These are phyloP conservation scores for Fusarium multiceps DNA, from an alignment of 2,329 filamentous ascomycete genomes.

Conservation along the genomic window DNA sequence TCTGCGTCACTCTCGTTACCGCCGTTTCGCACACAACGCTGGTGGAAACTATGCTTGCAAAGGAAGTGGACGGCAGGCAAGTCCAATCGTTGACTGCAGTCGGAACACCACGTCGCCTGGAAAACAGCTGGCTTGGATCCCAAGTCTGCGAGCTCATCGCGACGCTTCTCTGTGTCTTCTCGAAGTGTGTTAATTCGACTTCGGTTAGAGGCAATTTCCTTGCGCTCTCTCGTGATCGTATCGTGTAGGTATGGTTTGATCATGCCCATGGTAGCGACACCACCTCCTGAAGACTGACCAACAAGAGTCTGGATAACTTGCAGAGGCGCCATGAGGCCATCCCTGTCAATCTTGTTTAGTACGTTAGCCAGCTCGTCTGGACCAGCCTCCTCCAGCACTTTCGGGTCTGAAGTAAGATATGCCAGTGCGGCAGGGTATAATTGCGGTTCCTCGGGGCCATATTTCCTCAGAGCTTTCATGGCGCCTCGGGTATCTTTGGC, in stretches of 20 bases:
- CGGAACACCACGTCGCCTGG: constrained; percentile 87
- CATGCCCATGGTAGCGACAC: constrained; percentile 96
- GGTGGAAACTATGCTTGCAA: constrained; percentile 97
- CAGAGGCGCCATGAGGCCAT: constrained; percentile 92
- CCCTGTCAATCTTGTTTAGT: constrained; percentile 86
- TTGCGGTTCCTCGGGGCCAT: constrained; percentile 89
- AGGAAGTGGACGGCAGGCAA: constrained; percentile 94
- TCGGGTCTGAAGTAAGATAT: constrained; percentile 89
- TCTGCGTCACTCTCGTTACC: constrained; percentile 73
- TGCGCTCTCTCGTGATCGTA: constrained; percentile 88
- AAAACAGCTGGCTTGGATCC: constrained; percentile 86
- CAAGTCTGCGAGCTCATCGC: constrained; percentile 81
- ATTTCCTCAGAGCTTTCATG: constrained; percentile 89
- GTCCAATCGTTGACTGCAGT: constrained; percentile 82
- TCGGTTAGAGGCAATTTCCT: constrained; percentile 84
- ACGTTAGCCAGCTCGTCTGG: constrained; percentile 82
- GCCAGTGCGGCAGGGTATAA: constrained; percentile 92
- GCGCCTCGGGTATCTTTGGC: constrained; percentile 92
- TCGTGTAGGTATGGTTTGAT: constrained; percentile 91
- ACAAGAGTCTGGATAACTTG: constrained; percentile 96
- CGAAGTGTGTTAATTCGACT: constrained; percentile 86
- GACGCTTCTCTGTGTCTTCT: constrained; percentile 82
- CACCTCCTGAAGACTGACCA: constrained; percentile 58
- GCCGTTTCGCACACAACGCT: constrained; percentile 76
- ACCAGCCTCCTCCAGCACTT: constrained; percentile 86